Conservation (phyloP, 2,329 filamentous ascomycete species). For the Ambrosiella cleistominuta region DNA sequence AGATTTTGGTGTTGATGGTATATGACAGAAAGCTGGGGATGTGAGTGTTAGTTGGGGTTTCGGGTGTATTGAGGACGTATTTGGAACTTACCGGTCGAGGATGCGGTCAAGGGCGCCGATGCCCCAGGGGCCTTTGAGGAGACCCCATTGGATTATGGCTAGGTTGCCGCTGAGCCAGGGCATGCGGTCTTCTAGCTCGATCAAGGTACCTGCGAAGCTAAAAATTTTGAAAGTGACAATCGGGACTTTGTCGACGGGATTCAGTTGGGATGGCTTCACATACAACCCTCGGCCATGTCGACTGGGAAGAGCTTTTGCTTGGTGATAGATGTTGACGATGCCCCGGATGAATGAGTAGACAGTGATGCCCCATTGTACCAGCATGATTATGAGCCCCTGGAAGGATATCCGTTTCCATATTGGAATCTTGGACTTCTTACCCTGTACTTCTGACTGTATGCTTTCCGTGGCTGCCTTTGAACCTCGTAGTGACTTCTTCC, state of each 20-base stretch:
- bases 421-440: not conserved
- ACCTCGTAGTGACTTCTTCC: conserved; percentile 6
- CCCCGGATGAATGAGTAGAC: conserved; percentile 48
- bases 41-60: not conserved
- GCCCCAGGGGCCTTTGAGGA: conserved; percentile 55
- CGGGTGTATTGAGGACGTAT: not conserved
- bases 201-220: conserved; percentile 52
- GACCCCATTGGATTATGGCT: conserved; percentile 58
- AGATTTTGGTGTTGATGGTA: conserved; percentile 35
- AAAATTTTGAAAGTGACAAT: conserved; percentile 64
- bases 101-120: conserved; percentile 58
- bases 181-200: conserved; percentile 66
- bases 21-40: conserved; percentile 37
- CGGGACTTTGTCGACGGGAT: conserved; percentile 31
- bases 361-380: conserved; percentile 37
- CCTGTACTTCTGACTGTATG: not conserved
- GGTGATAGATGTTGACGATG: conserved; percentile 25
- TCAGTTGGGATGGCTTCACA: conserved; percentile 11
- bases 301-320: conserved; percentile 15
- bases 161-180: conserved; percentile 70
- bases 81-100: conserved; percentile 67
- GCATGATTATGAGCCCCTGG: conserved; percentile 34
- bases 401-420: conserved; percentile 21
- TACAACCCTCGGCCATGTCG: conserved; percentile 12
- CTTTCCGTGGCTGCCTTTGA: not conserved